Conservation (phyloP, 768 basidiomycete species). For the Lentinula boryana region DNA sequence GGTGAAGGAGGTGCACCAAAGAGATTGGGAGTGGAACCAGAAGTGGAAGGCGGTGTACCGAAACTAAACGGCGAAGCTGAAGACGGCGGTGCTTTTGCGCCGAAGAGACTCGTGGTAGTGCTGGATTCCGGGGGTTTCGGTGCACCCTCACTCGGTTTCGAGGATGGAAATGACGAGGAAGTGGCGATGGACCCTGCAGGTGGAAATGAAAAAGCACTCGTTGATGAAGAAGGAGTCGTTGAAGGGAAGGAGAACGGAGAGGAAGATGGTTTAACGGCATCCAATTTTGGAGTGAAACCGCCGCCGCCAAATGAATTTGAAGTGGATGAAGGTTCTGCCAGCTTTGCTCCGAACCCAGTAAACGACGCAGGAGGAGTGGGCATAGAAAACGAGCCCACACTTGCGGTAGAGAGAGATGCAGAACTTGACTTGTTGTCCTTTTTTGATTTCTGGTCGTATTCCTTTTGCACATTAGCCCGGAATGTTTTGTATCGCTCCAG, state of each 20-base stretch:
- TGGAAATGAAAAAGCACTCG: constrained; percentile 3
- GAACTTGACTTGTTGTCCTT: neutral
- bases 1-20: constrained; percentile 5
- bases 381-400: constrained; percentile 1
- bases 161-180: neutral
- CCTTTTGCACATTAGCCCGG: constrained; percentile 49
- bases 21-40: constrained; percentile 3
- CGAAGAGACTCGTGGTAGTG: constrained; percentile 5
- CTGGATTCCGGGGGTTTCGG: neutral
- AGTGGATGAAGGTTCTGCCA: constrained; percentile 11
- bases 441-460: constrained; percentile 35
- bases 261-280: neutral
- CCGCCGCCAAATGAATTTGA: constrained; percentile 13
- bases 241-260: constrained; percentile 20
- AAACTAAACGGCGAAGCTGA: constrained; percentile 7
- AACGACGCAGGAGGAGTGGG: constrained; percentile 34
- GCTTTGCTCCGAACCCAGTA: constrained; percentile 20
- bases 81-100: constrained; percentile 10
- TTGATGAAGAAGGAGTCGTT: neutral
- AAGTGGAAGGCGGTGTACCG: constrained; percentile 7
- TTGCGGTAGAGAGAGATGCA: constrained; percentile 6
- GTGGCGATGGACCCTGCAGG: constrained; percentile 4
- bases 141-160: neutral
- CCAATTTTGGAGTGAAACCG: constrained; percentile 15
- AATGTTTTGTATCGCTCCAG: constrained; percentile 55